These are phyloP conservation scores for Irpex rosettiformis DNA, from an alignment of 1,284 basidiomycete species.

Conservation along the genomic window DNA sequence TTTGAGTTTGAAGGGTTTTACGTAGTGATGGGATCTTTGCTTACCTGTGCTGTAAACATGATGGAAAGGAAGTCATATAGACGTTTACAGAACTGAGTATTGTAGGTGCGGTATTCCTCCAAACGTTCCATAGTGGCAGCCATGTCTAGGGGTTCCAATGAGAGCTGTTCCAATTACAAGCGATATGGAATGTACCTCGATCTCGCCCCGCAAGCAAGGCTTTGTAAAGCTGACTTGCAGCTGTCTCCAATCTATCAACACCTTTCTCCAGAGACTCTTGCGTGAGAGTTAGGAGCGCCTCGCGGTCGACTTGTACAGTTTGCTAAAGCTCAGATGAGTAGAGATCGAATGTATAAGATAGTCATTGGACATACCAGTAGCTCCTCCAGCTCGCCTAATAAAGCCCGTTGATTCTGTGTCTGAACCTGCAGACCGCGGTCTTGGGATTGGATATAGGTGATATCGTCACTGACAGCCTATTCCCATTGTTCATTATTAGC, in stretches of 20 bases:
- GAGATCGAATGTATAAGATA: too few relatives aligned
- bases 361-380: conserved; percentile 78
- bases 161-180: too few relatives aligned
- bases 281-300: conserved; percentile 72
- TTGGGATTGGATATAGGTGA: conserved; percentile 93
- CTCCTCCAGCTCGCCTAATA: conserved; percentile 81
- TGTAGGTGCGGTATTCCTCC: conserved; percentile 85
- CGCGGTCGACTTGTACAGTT: conserved; percentile 89
- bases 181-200: conserved; percentile 68
- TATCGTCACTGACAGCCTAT: conserved; percentile 92
- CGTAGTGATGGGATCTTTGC: conserved; percentile 20
- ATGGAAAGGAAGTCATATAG: conserved; percentile 87
- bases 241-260: conserved; percentile 77
- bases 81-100: conserved; percentile 88
- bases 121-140: conserved; percentile 91
- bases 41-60: conserved; percentile 83
- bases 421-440: conserved; percentile 97
- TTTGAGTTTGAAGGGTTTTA: background rate
- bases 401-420: conserved; percentile 89
- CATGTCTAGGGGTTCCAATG: conserved; percentile 59
- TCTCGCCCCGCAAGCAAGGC: conserved; percentile 90
- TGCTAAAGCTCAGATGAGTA: conserved; percentile 49
- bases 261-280: conserved; percentile 88
- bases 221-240: conserved; percentile 91
- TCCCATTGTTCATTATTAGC: conserved; percentile 11